phyloP scores from a whole-genome alignment of 805 yeast genomes.

The Phaffomyces opuntiae region DNA sequence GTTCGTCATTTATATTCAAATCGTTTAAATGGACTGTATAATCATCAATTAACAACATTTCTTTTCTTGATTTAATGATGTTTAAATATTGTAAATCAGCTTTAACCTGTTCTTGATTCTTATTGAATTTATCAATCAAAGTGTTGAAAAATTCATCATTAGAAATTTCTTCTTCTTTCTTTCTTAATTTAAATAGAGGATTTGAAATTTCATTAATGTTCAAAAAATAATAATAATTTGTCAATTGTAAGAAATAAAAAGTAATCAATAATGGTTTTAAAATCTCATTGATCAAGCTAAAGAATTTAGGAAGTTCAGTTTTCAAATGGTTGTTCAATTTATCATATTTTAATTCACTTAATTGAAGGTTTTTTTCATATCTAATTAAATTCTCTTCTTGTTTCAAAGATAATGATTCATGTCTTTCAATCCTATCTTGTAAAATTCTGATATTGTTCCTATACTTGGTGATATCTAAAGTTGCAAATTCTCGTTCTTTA shows the following conservation, averaged over 20 bases:
- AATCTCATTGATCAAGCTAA: constrained; percentile 26
- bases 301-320: constrained; percentile 39
- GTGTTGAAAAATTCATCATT: constrained; percentile 1
- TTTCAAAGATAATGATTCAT: constrained; percentile 26
- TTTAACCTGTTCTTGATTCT: neutral
- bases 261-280: constrained; percentile 24
- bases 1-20: neutral
- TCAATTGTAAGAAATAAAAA: constrained; percentile 33
- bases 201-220: constrained; percentile 8
- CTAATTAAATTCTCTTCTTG: constrained; percentile 30
- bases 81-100: constrained; percentile 1
- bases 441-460: constrained; percentile 18
- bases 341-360: constrained; percentile 31
- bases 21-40: too few species aligned
- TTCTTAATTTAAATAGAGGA: constrained; percentile 8
- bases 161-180: constrained; percentile 4
- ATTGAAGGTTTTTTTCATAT: constrained; percentile 25
- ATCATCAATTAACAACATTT: neutral
- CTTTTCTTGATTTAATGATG: constrained; percentile 8
- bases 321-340: constrained; percentile 33
- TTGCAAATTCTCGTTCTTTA: constrained; percentile 26
- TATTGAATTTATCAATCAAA: constrained; percentile 5
- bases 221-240: constrained; percentile 28
- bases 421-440: constrained; percentile 18
- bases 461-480: constrained; percentile 33